Base-by-base conservation (phyloP, 129 eudicot genomes). In the Arctium lappa region DNA sequence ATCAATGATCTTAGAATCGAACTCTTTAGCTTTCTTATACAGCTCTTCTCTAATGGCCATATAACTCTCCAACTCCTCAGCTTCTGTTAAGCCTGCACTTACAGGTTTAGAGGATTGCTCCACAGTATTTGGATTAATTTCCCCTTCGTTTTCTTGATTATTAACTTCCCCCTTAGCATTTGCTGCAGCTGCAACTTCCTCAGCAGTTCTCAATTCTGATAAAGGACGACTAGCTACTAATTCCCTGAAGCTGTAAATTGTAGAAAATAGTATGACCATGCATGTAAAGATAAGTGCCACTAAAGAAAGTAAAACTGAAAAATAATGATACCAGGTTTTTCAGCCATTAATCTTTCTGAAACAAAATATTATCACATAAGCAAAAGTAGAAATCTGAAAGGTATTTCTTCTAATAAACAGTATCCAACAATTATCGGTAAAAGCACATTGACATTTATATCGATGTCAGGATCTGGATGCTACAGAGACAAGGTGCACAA, bases 41-140 rank as follows among this genome's bases (percentile, higher is more conserved):
- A 93, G 81, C 86, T 96, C 99, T 87, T 96, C 99, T 87, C 99
- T 93, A 88, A 91, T 46, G 53, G 96, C 90, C 10, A 96, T 96
- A 79, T 93, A 96, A 89, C 91, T 89, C 92, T 93, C 98, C 91
- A 96, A 86, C 86, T 96, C 97, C 89, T 96, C 99, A 6, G 95
- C 98, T 76, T 89, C 99, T 90, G 94, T 84, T 88, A 95, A 80
- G 87, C 89, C 89, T 77, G 91, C 88, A 89, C 86, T 96, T 84
- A 72, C 88, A 65, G 91, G 89, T 86, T 88, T 90, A 69, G 89
- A 80, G 27, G 92, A 71, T 60, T 88, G 89, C 13, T 91, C 99
- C 73, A 39, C 79, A 53, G 87, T 73, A 83, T 89, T 81, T 78
- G 98, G 91, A 80, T 90, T 73, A 76, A 76, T 86, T 86, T 93